Evolutionary conservation across 2,329 filamentous ascomycete species (phyloP).

Genomic region (Trichoderma sp.): DNA sequence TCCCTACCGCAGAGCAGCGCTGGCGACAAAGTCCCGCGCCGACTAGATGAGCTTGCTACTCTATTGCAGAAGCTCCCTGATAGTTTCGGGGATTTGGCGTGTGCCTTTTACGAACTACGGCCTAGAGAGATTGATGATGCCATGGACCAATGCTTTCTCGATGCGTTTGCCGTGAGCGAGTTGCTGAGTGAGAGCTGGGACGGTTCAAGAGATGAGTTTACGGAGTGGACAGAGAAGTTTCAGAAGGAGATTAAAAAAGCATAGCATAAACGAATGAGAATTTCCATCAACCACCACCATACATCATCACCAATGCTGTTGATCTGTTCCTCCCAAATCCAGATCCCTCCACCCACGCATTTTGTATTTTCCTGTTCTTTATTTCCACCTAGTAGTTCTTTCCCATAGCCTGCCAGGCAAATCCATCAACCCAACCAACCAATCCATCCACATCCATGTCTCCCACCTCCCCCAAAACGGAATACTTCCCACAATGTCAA

Average conservation of each 20-base stretch:
- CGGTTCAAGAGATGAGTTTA: constrained; percentile 71
- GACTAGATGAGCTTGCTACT: constrained; percentile 56
- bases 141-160: constrained; percentile 59
- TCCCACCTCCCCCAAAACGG: neutral
- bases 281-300: neutral
- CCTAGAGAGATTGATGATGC: constrained; percentile 54
- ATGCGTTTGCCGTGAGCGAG: constrained; percentile 56
- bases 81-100: constrained; percentile 67
- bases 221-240: constrained; percentile 67
- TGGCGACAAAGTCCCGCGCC: constrained; percentile 34
- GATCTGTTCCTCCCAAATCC: neutral
- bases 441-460: neutral
- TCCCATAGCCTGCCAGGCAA: neutral
- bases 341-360: neutral
- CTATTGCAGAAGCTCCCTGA: constrained; percentile 62
- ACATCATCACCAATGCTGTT: neutral
- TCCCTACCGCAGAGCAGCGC: constrained; percentile 38
- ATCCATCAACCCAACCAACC: neutral
- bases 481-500: neutral
- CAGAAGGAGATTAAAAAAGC: constrained; percentile 50
- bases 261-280: neutral
- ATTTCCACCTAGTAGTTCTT: neutral
- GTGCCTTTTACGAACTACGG: constrained; percentile 69
- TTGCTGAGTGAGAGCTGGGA: constrained; percentile 61
- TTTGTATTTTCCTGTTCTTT: neutral